phyloP scores from a whole-genome alignment of 2,329 filamentous ascomycete genomes.

The Trichoderma sp. region DNA sequence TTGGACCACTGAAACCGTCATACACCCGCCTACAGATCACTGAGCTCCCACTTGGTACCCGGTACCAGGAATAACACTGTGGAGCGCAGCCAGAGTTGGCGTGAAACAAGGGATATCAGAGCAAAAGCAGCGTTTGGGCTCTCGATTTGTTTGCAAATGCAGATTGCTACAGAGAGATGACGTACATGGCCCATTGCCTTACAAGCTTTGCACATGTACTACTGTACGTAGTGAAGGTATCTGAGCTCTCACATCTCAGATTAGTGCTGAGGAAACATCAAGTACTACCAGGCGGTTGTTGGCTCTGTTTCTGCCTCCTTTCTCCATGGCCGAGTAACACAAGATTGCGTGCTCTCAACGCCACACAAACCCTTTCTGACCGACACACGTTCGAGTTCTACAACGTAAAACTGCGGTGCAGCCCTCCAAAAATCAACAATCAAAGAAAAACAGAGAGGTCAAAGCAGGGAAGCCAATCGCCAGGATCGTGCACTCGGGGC shows the following conservation, averaged over 20 bases:
- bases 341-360: background rate
- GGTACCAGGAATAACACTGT: background rate
- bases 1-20: background rate
- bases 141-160: background rate
- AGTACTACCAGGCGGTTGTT: background rate
- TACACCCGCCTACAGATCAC: background rate
- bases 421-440: background rate
- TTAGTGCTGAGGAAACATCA: background rate
- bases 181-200: background rate
- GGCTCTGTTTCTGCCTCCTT: background rate
- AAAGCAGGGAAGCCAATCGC: background rate
- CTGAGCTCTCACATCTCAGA: background rate
- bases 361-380: background rate
- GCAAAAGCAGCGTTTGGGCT: background rate
- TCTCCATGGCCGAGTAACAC: background rate
- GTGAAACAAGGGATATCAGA: background rate
- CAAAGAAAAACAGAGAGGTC: background rate
- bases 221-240: background rate
- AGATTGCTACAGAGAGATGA: background rate
- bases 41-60: background rate
- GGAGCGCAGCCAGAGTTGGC: background rate
- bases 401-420: background rate
- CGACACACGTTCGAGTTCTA: background rate
- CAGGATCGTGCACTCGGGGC: constrained; percentile 9
- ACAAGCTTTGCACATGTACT: background rate